These are phyloP conservation scores for Calocera cornea DNA, from an alignment of 768 basidiomycete species.

Conservation along the genomic window DNA sequence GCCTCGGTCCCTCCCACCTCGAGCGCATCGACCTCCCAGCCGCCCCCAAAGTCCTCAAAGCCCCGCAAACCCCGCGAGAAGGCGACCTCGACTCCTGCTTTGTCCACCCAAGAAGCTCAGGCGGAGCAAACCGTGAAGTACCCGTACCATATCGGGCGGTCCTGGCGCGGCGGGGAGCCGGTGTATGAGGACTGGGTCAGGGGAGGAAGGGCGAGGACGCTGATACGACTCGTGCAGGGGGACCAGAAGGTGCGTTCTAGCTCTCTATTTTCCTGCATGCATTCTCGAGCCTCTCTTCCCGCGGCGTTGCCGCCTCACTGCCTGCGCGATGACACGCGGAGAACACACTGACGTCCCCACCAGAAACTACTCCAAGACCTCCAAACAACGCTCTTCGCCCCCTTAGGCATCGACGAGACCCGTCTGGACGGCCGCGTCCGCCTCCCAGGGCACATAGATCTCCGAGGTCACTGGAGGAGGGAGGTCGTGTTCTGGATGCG, in stretches of 20 bases:
- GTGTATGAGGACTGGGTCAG: neutral
- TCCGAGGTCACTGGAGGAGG: neutral
- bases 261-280: neutral
- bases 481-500: neutral
- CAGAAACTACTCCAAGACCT: neutral
- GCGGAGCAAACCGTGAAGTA: too few species aligned
- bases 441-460: neutral
- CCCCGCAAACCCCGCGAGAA: too few species aligned
- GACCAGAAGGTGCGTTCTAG: neutral
- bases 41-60: too few species aligned
- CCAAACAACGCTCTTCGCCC: neutral
- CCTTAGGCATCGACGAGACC: neutral
- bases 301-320: neutral
- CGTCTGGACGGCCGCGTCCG: neutral
- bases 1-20: too few species aligned
- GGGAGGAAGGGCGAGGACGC: neutral
- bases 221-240: neutral
- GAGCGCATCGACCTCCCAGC: too few species aligned
- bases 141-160: neutral
- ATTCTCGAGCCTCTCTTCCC: neutral
- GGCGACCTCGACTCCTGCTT: too few species aligned
- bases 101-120: too few species aligned
- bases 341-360: neutral
- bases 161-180: neutral
- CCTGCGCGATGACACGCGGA: too few species aligned